These are phyloP conservation scores for Tritrichomonas foetus DNA, from an alignment of 208 protist genomes.

Conservation along the genomic window DNA sequence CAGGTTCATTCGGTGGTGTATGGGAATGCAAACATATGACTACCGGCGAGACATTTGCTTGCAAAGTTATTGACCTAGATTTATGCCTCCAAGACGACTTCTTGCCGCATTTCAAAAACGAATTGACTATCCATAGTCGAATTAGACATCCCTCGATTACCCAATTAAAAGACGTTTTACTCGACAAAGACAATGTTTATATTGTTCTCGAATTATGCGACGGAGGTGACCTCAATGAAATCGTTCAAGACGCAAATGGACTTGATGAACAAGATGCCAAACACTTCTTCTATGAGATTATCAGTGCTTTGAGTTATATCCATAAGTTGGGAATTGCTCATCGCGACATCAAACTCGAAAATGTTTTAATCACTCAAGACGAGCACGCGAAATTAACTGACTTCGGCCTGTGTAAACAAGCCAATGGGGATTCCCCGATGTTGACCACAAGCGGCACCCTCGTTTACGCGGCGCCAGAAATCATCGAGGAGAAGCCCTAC, in stretches of 20 bases:
- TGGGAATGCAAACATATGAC: constrained; percentile 11
- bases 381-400: not conserved
- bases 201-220: constrained; percentile 24
- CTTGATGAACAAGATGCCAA: not conserved
- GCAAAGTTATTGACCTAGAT: not conserved
- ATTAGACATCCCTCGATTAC: not conserved
- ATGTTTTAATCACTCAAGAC: not conserved
- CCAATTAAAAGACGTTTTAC: not conserved
- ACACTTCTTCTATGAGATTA: not conserved
- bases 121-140: constrained; percentile 9
- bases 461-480: constrained; percentile 15
- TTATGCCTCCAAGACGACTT: not conserved
- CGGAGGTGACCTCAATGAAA: constrained; percentile 3
- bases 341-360: constrained; percentile 18
- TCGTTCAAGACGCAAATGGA: not conserved
- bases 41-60: not conserved
- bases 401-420: constrained; percentile 1
- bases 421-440: not conserved
- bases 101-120: not conserved
- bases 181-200: constrained; percentile 28
- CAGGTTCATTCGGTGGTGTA: not conserved
- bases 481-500: constrained; percentile 25
- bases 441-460: not conserved
- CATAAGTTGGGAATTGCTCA: not conserved
- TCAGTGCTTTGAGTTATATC: not conserved